Conservation (phyloP, 257 asterid species). For the Rhazya stricta region DNA sequence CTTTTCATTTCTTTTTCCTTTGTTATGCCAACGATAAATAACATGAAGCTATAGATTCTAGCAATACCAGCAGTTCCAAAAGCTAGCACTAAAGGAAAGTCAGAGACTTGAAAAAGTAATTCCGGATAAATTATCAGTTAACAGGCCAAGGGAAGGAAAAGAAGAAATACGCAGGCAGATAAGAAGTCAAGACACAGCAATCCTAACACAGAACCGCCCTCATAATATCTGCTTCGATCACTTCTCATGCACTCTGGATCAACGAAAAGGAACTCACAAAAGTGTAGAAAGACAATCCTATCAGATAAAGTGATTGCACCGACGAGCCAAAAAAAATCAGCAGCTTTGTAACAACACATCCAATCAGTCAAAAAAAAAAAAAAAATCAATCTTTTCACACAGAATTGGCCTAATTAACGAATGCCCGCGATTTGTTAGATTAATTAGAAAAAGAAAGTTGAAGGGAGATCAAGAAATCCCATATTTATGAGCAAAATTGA, state of each 20-base stretch:
- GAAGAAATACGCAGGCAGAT: neutral
- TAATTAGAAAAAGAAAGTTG: neutral
- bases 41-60: neutral
- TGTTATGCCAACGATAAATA: neutral
- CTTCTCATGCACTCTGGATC: neutral
- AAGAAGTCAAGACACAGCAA: neutral
- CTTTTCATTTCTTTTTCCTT: neutral
- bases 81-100: neutral
- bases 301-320: neutral
- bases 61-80: neutral
- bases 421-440: neutral
- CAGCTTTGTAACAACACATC: neutral
- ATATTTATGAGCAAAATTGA: neutral
- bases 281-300: neutral
- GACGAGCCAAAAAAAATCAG: neutral
- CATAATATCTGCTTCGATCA: neutral
- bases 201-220: neutral
- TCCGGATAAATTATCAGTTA: neutral
- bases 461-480: neutral
- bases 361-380: neutral
- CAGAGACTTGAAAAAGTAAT: neutral
- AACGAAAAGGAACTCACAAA: neutral
- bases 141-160: too few relatives aligned
- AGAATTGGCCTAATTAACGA: neutral
- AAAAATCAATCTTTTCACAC: neutral